Evolutionary conservation across 1,284 basidiomycete species (phyloP), one percentile per base, ranked within the genome.

Genomic region (Cerioporus squamosus): DNA sequence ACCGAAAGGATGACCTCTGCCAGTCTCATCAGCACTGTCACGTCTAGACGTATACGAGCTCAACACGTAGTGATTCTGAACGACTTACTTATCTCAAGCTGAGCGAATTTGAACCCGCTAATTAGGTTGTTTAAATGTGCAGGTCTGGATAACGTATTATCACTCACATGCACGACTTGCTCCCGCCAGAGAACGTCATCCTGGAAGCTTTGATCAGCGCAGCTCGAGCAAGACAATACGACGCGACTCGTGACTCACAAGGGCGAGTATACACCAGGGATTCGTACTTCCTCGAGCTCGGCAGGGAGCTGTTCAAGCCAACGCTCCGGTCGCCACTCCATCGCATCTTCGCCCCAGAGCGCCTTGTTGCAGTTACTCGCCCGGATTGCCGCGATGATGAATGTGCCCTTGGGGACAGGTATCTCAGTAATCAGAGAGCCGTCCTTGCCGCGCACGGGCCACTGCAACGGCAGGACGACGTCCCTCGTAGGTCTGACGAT

Each of bases 261-360:
- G 46, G 67, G 59, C 2, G 61, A 54, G 42, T 64, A 67, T 2
- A 68, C 59, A 1, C 66, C 66, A 15, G 64, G 69, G 14, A 68
- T 51, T 14, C 46, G 46, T 5, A 65, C 64, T 3, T 63, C 57
- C 10, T 53, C 58, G 20, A 69, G 53, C 0, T 61, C 47, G 3
- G 26, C 24, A 3, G 69, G 68, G 0, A 69, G 56, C 2, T 65
- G 60, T 12, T 60, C 49, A 6, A 74, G 58, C 70, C 71, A 73
- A 4, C 71, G 67, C 45, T 72, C 69, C 0, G 71, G 70, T 79
- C 71, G 81, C 74, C 81, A 86, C 51, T 83, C 78, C 18, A 61
- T 57, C 5, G 81, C 78, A 65, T 87, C 84, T 39, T 79, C 75
- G 6, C 85, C 85, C 85, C 85, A 87, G 4, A 86, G 69, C 2